These are phyloP conservation scores for Blyttiomyces sp. DNA, from an alignment of 371 early-diverging fungal species.

Conservation along the genomic window DNA sequence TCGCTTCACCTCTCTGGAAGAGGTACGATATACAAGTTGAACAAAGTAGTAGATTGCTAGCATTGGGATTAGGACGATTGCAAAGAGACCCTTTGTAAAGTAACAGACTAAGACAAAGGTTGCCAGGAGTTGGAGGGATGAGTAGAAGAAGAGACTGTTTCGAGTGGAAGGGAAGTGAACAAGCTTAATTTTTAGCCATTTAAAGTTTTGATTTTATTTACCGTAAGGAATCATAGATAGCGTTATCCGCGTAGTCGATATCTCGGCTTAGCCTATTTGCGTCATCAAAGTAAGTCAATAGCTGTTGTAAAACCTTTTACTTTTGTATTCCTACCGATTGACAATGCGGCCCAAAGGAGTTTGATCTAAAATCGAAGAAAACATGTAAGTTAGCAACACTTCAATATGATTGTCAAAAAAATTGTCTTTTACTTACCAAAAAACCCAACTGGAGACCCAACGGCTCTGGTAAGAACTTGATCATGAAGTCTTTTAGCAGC, in stretches of 20 bases:
- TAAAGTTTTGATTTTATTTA: too few relatives aligned
- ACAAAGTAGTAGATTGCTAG: conserved; percentile 35
- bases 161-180: too few relatives aligned
- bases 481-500: conserved; percentile 39
- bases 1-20: conserved; percentile 50
- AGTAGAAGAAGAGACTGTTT: conserved; percentile 23
- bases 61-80: conserved; percentile 28
- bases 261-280: conserved; percentile 87
- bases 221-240: conserved; percentile 55
- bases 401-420: not conserved
- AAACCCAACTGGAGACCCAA: conserved; percentile 51
- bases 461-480: conserved; percentile 23
- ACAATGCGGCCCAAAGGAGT: conserved; percentile 86
- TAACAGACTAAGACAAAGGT: conserved; percentile 24
- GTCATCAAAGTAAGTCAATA: too few relatives aligned
- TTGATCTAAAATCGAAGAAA: conserved; percentile 84
- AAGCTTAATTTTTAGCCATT: too few relatives aligned
- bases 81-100: conserved; percentile 25
- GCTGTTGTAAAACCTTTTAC: too few relatives aligned
- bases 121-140: conserved; percentile 20
- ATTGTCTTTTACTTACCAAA: conserved; percentile 14
- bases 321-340: too few relatives aligned
- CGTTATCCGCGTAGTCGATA: conserved; percentile 72
- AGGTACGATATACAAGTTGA: conserved; percentile 38
- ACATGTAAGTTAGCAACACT: too few relatives aligned